Conservation (phyloP, 805 yeast species). For the Wickerhamomyces mucosus region DNA sequence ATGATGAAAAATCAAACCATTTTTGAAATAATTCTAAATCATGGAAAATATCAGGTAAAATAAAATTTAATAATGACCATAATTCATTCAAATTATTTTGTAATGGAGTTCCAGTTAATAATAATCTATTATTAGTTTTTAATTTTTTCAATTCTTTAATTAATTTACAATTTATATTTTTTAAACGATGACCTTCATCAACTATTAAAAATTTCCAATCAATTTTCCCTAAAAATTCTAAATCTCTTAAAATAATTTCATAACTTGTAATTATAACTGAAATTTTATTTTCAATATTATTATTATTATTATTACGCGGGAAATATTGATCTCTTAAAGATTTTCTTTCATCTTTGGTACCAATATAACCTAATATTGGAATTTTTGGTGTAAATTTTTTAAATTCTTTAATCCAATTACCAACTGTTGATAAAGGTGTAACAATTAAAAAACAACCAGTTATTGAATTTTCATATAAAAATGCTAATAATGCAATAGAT, state of each 20-base stretch:
- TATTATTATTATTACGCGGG: constrained; percentile 13
- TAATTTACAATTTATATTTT: constrained; percentile 71
- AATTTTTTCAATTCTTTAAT: constrained; percentile 63
- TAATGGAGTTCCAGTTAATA: constrained; percentile 93
- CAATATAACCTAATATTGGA: constrained; percentile 54
- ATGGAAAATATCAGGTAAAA: constrained; percentile 86
- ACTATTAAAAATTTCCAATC: constrained; percentile 82
- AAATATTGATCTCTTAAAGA: constrained; percentile 26
- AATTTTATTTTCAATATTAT: too few species aligned
- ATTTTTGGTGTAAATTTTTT: constrained; percentile 62
- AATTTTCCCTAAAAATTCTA: constrained; percentile 37
- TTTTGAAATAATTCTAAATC: constrained; percentile 84
- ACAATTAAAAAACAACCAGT: constrained; percentile 71
- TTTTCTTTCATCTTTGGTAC: constrained; percentile 48
- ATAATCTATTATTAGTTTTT: constrained; percentile 56
- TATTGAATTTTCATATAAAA: constrained; percentile 68
- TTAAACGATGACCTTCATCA: constrained; percentile 93
- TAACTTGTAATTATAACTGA: constrained; percentile 72
- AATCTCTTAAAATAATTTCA: constrained; percentile 70
- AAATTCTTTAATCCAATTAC: constrained; percentile 78
- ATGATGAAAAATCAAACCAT: constrained; percentile 82
- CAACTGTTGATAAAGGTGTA: constrained; percentile 77
- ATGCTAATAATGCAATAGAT: constrained; percentile 70
- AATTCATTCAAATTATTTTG: constrained; percentile 86
- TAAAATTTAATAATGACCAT: constrained; percentile 87